Conservation (phyloP, 129 eudicot species). For the Pittosporum tobira region DNA sequence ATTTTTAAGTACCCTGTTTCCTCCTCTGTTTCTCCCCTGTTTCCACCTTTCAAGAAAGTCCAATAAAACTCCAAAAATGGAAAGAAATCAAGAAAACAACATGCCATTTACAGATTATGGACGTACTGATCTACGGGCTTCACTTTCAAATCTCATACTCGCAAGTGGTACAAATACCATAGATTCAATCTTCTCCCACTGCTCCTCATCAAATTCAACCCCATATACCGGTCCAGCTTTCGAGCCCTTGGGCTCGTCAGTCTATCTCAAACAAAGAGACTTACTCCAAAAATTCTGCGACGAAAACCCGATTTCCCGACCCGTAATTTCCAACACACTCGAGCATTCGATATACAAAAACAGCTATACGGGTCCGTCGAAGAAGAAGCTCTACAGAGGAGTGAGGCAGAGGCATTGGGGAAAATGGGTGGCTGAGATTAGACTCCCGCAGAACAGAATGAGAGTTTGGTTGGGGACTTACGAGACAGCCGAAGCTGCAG, state of each 20-base stretch:
- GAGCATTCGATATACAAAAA: slow-evolving; percentile 17
- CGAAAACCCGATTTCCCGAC: slow-evolving; percentile 24
- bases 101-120: slow-evolving; percentile 3
- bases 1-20: slow-evolving; percentile 39
- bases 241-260: slow-evolving; percentile 69
- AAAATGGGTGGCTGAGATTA: slow-evolving; percentile 96
- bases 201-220: slow-evolving; percentile 33
- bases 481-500: slow-evolving; percentile 87
- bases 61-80: slow-evolving; percentile 14
- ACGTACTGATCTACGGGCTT: slow-evolving; percentile 33
- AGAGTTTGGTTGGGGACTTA: slow-evolving; percentile 97
- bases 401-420: slow-evolving; percentile 99
- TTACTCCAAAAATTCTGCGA: slow-evolving; percentile 50
- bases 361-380: slow-evolving; percentile 25
- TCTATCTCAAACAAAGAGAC: slow-evolving; percentile 70
- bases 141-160: slow-evolving; percentile 65
- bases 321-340: slow-evolving; percentile 3
- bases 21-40: slow-evolving; percentile 25
- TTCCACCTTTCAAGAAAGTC: slow-evolving; percentile 9
- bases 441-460: slow-evolving; percentile 85
- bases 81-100: slow-evolving; percentile 33
- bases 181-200: slow-evolving; percentile 67
- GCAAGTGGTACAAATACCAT: slow-evolving; percentile 55
- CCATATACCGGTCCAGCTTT: slow-evolving; percentile 13
- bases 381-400: slow-evolving; percentile 87